These are phyloP conservation scores for Dactylellina drechsleri DNA, from an alignment of 2,329 filamentous ascomycete genomes.

Conservation along the genomic window DNA sequence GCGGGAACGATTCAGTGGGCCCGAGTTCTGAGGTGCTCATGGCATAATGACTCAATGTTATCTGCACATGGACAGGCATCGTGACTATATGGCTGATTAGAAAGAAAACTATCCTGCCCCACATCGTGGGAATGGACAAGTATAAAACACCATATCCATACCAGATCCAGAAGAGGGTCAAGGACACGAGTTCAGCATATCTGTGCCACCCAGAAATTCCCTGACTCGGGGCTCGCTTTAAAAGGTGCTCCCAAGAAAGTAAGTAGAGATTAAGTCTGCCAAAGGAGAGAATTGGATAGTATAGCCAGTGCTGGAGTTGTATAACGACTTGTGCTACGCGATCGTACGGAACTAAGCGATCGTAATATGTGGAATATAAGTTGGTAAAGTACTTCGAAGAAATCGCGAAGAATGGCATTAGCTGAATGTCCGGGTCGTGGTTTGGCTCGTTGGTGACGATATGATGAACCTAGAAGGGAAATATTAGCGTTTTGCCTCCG, in stretches of 20 bases:
- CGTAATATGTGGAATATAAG: constrained; percentile 83
- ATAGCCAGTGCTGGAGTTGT: constrained; percentile 79
- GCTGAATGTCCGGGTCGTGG: constrained; percentile 93
- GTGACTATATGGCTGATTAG: constrained; percentile 83
- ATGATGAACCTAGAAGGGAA: constrained; percentile 72
- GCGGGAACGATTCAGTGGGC: constrained; percentile 83
- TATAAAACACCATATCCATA: constrained; percentile 85
- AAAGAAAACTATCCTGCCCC: constrained; percentile 77
- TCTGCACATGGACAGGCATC: constrained; percentile 85
- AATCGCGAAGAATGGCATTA: constrained; percentile 88
- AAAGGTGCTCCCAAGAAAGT: constrained; percentile 80
- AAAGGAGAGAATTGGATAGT: constrained; percentile 82
- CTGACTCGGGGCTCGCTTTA: constrained; percentile 76
- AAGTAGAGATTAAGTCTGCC: constrained; percentile 89
- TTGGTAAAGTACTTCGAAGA: constrained; percentile 81
- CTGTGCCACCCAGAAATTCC: constrained; percentile 85
- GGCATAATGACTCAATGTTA: constrained; percentile 89
- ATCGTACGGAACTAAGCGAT: constrained; percentile 81
- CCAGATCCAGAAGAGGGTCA: constrained; percentile 85
- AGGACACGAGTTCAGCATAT: constrained; percentile 79
- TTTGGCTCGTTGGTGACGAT: constrained; percentile 95
- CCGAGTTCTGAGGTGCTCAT: constrained; percentile 92
- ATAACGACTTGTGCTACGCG: constrained; percentile 75
- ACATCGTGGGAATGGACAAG: constrained; percentile 74
- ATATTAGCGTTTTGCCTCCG: constrained; percentile 1